Evolutionary conservation across 352 stramenopile species (phyloP).

Genomic region (Blastocystis sp.): DNA sequence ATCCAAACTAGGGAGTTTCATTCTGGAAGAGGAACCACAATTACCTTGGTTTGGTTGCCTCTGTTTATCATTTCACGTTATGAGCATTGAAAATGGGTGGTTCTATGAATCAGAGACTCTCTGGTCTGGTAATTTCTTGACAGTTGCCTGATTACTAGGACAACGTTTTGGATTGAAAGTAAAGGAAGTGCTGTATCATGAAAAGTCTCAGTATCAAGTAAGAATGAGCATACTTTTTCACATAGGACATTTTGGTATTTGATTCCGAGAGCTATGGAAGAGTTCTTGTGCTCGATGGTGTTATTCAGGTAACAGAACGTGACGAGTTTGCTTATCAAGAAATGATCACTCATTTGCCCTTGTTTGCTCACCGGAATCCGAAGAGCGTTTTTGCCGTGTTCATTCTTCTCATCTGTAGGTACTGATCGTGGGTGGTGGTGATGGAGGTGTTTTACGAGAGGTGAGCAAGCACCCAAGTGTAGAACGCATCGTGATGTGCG

Average conservation of each 20-base stretch:
- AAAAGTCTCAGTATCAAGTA: slow-evolving; percentile 88
- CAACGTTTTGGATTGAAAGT: slow-evolving; percentile 81
- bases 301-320: slow-evolving; percentile 95
- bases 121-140: slow-evolving; percentile 71
- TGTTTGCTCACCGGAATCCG: slow-evolving; percentile 87
- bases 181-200: slow-evolving; percentile 84
- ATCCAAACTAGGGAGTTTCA: no score
- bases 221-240: slow-evolving; percentile 61
- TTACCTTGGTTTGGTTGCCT: no score
- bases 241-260: slow-evolving; percentile 95
- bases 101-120: slow-evolving; percentile 88
- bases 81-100: slow-evolving; percentile 72
- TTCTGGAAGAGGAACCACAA: no score
- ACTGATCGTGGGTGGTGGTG: slow-evolving; percentile 92
- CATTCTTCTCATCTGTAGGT: slow-evolving; percentile 63
- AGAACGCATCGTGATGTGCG: slow-evolving; percentile 84
- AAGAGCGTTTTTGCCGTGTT: slow-evolving; percentile 72
- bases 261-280: slow-evolving; percentile 90
- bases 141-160: slow-evolving; percentile 47
- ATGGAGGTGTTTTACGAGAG: slow-evolving; percentile 92
- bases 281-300: slow-evolving; percentile 95
- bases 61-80: not conserved
- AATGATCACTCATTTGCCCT: slow-evolving; percentile 95
- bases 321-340: slow-evolving; percentile 98
- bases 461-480: slow-evolving; percentile 84